Base-by-base conservation (phyloP, 2,329 filamentous ascomycete genomes). In the Nothophoma quercina region DNA sequence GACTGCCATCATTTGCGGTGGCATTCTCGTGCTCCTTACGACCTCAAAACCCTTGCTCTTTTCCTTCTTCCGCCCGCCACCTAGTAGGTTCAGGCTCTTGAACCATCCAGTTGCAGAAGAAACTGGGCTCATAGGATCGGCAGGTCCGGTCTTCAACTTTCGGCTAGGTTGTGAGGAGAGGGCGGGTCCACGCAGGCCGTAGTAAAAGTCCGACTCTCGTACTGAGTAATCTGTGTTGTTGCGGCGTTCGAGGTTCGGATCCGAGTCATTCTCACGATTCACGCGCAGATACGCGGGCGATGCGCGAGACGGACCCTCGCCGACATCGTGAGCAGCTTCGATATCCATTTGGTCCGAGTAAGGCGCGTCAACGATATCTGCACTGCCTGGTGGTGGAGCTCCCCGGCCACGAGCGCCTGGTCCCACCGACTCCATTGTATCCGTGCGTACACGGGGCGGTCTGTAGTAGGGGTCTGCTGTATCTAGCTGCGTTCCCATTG, bases 1-100 rank as follows among this genome's bases (percentile, higher is more conserved):
- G 8, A 81, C 77, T 22, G 82, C 83, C 79, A 91, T 89, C 51
- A 88, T 87, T 6, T 89, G 88, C 2, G 74, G 76, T 8, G 92
- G 92, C 79, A 95, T 92, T 48, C 93, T 85, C 7, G 91, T 85
- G 70, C 93, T 97, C 66, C 95, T 82, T 13, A 99, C 93, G 5
- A 99, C 95, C 72, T 98, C 95, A 63, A 99, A 99, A 0, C 95
- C 95, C 75, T 98, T 98, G 60, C 88, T 88, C 75, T 96, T 96
- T 61, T 97, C 93, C 70, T 96, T 97, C 6, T 87, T 91, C 77
- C 96, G 96, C 13, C 88, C 89, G 9, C 87, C 88, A 10, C 87
- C 88, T 52, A 96, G 84, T 5, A 96, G 70, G 44, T 82, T 64
- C 16, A 73, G 34, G 25, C 62, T 84, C 63, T 90, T 88, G 73